A percentile compares a stretch with the other conserved stretches of the same genome.
Conservation (phyloP, 75 land plant genomes). For the Ceratopteris richardii region DNA sequence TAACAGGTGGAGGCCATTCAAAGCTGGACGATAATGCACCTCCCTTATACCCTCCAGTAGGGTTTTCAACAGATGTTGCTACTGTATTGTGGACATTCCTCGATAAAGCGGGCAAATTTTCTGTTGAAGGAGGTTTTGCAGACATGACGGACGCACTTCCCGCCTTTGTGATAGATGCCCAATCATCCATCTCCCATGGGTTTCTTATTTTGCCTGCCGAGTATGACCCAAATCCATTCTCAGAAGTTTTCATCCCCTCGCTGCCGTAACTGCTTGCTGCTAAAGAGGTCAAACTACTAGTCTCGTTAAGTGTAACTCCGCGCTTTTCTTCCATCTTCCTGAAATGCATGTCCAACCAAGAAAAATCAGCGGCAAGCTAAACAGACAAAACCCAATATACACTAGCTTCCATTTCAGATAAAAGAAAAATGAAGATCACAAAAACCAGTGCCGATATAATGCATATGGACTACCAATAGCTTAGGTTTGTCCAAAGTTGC, state of each 20-base stretch:
- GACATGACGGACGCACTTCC: neutral
- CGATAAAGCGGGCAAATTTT: too few relatives aligned
- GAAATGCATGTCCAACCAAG: slow-evolving; percentile 2
- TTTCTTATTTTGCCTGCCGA: neutral
- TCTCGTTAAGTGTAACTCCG: slow-evolving; percentile 65
- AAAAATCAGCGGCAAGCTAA: neutral
- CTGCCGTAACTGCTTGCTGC: neutral
- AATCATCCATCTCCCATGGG: slow-evolving; percentile 75
- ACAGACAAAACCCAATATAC: neutral
- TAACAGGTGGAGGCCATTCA: slow-evolving; percentile 75
- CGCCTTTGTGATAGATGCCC: slow-evolving; percentile 48
- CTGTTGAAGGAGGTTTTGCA: too few relatives aligned
- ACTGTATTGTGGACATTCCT: neutral
- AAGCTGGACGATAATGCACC: slow-evolving; percentile 19
- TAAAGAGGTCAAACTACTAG: neutral
- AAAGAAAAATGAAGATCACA: too few relatives aligned
- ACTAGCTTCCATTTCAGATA: too few relatives aligned
- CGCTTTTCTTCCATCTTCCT: slow-evolving; percentile 95
- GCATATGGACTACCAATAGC: too few relatives aligned
- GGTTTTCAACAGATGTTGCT: neutral
- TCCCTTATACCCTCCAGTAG: slow-evolving; percentile 1
- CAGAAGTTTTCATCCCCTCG: neutral
- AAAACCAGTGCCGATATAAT: too few relatives aligned
- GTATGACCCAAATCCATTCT: neutral
- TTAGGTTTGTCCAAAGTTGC: too few relatives aligned